Conservation (phyloP, 2,329 filamentous ascomycete species). For the Sclerotinia subarctica region DNA sequence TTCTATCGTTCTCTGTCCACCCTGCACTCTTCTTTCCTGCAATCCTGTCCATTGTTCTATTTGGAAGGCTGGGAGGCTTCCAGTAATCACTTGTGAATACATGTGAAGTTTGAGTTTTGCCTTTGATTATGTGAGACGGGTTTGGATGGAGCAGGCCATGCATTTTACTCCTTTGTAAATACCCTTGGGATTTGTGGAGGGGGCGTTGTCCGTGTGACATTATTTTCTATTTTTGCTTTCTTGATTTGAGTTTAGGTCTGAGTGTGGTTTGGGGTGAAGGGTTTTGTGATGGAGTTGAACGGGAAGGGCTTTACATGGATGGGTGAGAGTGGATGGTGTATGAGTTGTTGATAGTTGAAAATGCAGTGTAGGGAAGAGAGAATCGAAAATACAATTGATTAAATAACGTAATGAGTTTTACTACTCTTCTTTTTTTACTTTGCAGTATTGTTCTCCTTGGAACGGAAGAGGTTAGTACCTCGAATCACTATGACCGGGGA, state of each 20-base stretch:
- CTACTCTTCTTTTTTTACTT: not conserved
- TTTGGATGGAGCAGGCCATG: conserved; percentile 9
- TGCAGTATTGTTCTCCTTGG: not conserved
- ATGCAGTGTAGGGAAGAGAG: not conserved
- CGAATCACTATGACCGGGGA: too few relatives aligned
- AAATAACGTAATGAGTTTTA: not conserved
- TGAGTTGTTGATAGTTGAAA: not conserved
- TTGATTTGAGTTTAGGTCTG: not conserved
- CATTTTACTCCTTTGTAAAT: conserved; percentile 21
- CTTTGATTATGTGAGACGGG: not conserved
- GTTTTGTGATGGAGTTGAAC: not conserved
- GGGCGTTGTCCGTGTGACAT: not conserved
- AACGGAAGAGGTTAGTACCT: not conserved
- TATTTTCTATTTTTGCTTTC: not conserved
- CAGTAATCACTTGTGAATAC: not conserved
- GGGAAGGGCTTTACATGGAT: not conserved
- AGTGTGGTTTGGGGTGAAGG: not conserved
- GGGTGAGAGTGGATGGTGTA: not conserved
- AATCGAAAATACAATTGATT: not conserved
- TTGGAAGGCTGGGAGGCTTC: not conserved
- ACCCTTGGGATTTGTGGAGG: conserved; percentile 17
- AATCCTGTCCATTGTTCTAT: not conserved
- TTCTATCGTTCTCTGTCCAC: not conserved
- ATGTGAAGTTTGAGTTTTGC: conserved; percentile 4
- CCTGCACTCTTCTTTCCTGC: not conserved